Conservation (phyloP, 2,329 filamentous ascomycete genomes). For the Microdochium paspali region DNA sequence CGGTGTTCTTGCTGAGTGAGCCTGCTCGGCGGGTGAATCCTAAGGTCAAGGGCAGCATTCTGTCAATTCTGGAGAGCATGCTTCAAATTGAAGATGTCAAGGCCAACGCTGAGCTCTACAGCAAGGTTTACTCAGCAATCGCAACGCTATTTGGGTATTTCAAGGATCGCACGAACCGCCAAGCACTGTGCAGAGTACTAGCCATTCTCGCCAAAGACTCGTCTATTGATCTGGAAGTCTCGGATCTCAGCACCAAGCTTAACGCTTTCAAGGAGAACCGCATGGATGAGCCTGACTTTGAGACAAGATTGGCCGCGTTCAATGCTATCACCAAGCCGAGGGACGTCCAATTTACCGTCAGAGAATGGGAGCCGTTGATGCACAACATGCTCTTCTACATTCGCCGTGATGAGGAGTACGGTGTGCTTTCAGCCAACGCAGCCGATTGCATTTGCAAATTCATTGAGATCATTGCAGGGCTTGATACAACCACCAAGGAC, state of each 20-base stretch:
- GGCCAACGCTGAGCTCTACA: constrained; percentile 47
- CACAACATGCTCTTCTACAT: constrained; percentile 88
- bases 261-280: constrained; percentile 68
- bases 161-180: constrained; percentile 68
- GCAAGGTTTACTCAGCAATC: constrained; percentile 62
- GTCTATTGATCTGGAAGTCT: constrained; percentile 49
- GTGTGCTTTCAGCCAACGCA: constrained; percentile 70
- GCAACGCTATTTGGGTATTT: constrained; percentile 85
- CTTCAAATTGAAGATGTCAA: constrained; percentile 54
- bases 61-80: constrained; percentile 75
- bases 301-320: constrained; percentile 70
- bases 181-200: constrained; percentile 65
- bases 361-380: constrained; percentile 79
- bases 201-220: constrained; percentile 60
- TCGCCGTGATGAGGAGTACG: constrained; percentile 77
- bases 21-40: constrained; percentile 77
- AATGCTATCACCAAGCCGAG: constrained; percentile 55
- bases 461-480: constrained; percentile 51
- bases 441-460: constrained; percentile 74
- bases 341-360: constrained; percentile 49
- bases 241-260: constrained; percentile 64
- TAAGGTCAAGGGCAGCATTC: constrained; percentile 70
- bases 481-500: constrained; percentile 27
- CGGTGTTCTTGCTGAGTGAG: constrained; percentile 72
- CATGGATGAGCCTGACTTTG: constrained; percentile 83